Conservation (phyloP, 768 basidiomycete genomes). For the Boletus subcaerulescens region DNA sequence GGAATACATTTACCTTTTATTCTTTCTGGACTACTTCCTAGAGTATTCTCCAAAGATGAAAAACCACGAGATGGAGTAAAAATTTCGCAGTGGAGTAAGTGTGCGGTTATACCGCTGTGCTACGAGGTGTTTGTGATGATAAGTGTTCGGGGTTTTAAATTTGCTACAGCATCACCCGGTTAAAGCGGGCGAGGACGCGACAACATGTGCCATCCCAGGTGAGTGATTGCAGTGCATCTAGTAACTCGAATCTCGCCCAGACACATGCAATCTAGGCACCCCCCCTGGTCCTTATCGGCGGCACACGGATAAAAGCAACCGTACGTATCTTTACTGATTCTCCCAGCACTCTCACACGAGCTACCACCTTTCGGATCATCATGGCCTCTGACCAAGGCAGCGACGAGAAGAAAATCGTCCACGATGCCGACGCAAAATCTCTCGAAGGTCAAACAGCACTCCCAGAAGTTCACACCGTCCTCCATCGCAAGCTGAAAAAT, state of each 20-base stretch:
- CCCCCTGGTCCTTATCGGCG: not conserved
- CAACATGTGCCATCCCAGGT: no score
- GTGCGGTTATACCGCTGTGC: no score
- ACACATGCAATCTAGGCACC: not conserved
- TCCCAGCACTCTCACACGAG: no score
- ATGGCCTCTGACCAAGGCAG: not conserved
- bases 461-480: slow-evolving; percentile 2
- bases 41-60: no score
- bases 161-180: no score
- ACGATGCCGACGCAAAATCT: slow-evolving; percentile 3
- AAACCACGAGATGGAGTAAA: no score
- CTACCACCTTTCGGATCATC: not conserved
- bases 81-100: no score
- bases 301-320: not conserved
- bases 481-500: slow-evolving; percentile 31
- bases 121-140: no score
- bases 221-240: not conserved
- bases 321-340: not conserved
- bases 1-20: no score
- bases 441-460: slow-evolving; percentile 7
- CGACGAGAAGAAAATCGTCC: not conserved
- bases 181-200: no score
- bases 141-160: no score
- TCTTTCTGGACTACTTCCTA: no score
- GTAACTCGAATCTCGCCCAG: not conserved